Evolutionary conservation across 345 rosid species (phyloP).

Genomic region (Linum lewisii): DNA sequence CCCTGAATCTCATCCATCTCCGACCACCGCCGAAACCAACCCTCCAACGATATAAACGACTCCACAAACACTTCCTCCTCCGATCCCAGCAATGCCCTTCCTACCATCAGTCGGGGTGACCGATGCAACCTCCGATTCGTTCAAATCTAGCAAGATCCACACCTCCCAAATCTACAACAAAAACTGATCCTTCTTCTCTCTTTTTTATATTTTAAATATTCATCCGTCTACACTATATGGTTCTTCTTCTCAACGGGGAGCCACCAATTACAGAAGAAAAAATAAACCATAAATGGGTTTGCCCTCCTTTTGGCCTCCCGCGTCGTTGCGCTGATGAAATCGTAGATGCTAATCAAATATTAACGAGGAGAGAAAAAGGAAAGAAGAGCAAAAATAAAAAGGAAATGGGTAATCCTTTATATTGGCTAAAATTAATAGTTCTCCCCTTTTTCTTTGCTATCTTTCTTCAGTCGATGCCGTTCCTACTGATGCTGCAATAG

Average conservation of each 20-base stretch:
- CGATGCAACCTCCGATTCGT: conserved; percentile 4
- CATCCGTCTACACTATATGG: no score
- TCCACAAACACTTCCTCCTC: conserved; percentile 23
- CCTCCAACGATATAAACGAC: conserved; percentile 10
- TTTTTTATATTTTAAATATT: no score
- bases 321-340: background rate
- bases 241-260: no score
- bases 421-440: no score
- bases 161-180: conserved; percentile 10
- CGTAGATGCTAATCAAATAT: conserved; percentile 16
- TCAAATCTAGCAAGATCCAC: conserved; percentile 9
- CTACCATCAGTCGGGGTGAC: conserved; percentile 23
- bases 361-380: no score
- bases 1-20: background rate
- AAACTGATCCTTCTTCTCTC: conserved; percentile 5
- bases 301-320: background rate
- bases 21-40: conserved; percentile 10
- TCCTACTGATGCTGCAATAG: no score
- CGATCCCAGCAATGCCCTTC: conserved; percentile 30
- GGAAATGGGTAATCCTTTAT: no score
- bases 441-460: conserved; percentile 10
- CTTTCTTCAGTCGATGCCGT: conserved; percentile 6
- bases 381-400: conserved; percentile 1
- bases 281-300: conserved; percentile 14
- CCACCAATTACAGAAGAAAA: background rate